Evolutionary conservation across 805 yeast genomes (phyloP).

Genomic region (Starmerella ratchasimensis): DNA sequence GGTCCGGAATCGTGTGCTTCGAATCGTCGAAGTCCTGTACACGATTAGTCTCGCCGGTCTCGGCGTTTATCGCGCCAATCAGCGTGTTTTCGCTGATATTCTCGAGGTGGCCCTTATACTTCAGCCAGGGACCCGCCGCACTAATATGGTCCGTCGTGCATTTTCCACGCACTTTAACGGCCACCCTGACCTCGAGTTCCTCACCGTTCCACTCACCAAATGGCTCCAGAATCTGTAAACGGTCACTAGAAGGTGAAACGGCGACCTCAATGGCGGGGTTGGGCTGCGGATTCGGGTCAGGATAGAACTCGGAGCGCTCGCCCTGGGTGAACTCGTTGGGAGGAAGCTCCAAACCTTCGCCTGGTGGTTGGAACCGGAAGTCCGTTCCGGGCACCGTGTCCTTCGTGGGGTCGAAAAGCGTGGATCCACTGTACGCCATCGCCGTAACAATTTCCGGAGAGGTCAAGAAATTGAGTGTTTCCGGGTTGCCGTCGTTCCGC

Average conservation of each 20-base stretch:
- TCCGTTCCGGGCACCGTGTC: constrained; percentile 55
- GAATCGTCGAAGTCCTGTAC: constrained; percentile 68
- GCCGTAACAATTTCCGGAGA: constrained; percentile 98
- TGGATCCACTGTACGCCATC: constrained; percentile 86
- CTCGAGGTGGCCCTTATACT: constrained; percentile 94
- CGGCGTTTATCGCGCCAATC: constrained; percentile 93
- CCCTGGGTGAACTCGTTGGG: constrained; percentile 62
- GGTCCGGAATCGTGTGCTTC: constrained; percentile 74
- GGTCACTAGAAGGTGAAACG: constrained; percentile 80
- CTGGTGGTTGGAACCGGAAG: constrained; percentile 61
- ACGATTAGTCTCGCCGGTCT: constrained; percentile 88
- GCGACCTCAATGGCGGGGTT: constrained; percentile 43
- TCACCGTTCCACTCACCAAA: constrained; percentile 76
- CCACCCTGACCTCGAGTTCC: constrained; percentile 61
- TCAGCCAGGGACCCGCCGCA: constrained; percentile 98
- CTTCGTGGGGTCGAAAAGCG: constrained; percentile 79
- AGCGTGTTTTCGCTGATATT: constrained; percentile 89
- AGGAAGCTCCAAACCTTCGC: constrained; percentile 70
- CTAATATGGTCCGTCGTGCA: constrained; percentile 98
- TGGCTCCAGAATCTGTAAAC: constrained; percentile 83
- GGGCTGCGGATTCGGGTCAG: constrained; percentile 53
- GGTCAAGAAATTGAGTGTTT: constrained; percentile 94
- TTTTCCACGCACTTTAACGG: constrained; percentile 89
- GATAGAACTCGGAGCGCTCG: constrained; percentile 54
- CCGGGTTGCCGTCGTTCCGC: constrained; percentile 96